Base-by-base conservation (phyloP, 2,329 filamentous ascomycete species). In the Zymoseptoria passerinii region DNA sequence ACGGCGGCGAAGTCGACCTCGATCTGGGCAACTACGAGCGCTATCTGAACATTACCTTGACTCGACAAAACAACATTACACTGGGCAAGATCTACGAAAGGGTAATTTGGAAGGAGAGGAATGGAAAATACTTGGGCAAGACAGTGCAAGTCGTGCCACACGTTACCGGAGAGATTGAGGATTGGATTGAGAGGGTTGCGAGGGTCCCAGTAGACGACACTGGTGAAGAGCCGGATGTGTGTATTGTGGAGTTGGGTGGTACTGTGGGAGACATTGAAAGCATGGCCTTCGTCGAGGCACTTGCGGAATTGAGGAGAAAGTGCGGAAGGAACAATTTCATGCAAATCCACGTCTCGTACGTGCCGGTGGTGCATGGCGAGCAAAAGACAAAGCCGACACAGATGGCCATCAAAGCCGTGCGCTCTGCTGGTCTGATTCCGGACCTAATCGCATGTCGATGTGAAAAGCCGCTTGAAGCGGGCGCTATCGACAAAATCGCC, bases 331-430 rank as follows among this genome's bases (percentile, higher is more conserved):
- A 84, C 71, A 92, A 95, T 76, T 95, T 96, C 73, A 77, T 92
- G 71, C 87, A 90, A 72, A 95, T 96, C 65, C 87, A 91, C 74
- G 92, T 96, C 62, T 91, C 88, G 4, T 89, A 92, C 67, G 87
- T 97, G 35, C 94, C 92, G 1, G 82, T 92, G 35, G 82, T 87
- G 48, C 76, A 81, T 61, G 82, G 83, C 35, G 87, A 97, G 78
- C 86, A 95, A 74, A 97, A 97, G 83, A 97, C 92, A 8, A 97
- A 97, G 78, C 94, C 94, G 0, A 99, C 94, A 0, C 94, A 99
- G 74, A 85, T 90, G 68, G 90, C 92, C 27, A 90, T 97, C 68
- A 87, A 87, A 70, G 84, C 88, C 67, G 86, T 92, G 62, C 87
- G 92, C 63, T 92, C 88, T 70, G 87, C 89, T 63, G 91, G 91